Base-by-base conservation (phyloP, 768 basidiomycete species). In the Mycena albidolilacea region DNA sequence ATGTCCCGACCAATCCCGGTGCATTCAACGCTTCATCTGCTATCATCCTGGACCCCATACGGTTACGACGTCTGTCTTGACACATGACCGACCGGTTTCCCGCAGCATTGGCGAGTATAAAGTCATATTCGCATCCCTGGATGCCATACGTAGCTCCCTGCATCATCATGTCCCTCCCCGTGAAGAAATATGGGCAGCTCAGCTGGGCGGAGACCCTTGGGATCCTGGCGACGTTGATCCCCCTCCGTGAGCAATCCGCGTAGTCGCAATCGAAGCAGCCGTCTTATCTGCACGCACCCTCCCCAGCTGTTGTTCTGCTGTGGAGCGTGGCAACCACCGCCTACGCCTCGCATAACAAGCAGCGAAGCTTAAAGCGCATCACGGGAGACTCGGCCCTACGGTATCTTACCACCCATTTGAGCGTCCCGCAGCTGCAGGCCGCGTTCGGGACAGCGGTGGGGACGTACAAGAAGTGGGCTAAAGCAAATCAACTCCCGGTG, bases 331-430 rank as follows among this genome's bases (percentile, higher is more conserved):
- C 74, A 1, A 76, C 76, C 19, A 77, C 71, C 3, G 67, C 77
- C 0, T 81, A 79, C 57, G 69, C 77, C 19, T 54, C 72, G 37
- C 71, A 62, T 46, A 81, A 81, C 64, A 71, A 67, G 59, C 62
- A 74, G 58, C 81, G 81, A 61, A 72, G 72, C 23, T 72, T 73
- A 72, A 78, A 72, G 55, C 76, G 79, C 52, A 66, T 79, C 11
- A 14, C 71, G 8, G 74, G 64, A 21, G 79, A 80, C 74, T 74
- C 68, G 12, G 3, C 38, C 5, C 72, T 62, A 30, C 66, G 73
- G 23, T 70, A 73, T 37, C 39, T 77, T 41, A 59, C 70, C 19
- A 23, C 67, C 8, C 46, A 55, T 8, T 41, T 77, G 64, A 75
- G 69, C 54, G 35, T 69, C 19, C 54, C 58, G 15, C 79, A 81